Percentiles rank a stretch among this genome's conserved stretches.
Conservation (phyloP, 306 rosid species). For the Quercus glauca region DNA sequence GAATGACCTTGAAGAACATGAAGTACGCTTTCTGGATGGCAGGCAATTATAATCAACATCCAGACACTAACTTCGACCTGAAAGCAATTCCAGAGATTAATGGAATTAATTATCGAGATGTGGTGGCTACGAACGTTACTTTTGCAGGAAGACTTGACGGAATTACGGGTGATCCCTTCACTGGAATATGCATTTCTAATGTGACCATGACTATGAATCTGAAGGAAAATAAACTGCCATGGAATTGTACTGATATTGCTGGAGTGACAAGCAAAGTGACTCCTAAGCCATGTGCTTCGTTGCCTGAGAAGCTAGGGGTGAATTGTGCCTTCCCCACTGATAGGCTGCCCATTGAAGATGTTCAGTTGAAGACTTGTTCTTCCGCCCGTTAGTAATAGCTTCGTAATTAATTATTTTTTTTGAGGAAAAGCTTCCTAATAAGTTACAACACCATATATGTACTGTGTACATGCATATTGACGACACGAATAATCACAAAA, state of each 20-base stretch:
- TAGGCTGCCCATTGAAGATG: slow-evolving; percentile 49
- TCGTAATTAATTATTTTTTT: too few relatives aligned
- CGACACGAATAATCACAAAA: too few relatives aligned
- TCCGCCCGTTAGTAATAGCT: too few relatives aligned
- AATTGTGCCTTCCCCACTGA: slow-evolving; percentile 51
- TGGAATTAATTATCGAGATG: slow-evolving; percentile 48
- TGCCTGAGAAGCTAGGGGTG: slow-evolving; percentile 30
- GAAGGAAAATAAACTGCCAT: slow-evolving; percentile 33
- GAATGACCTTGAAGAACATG: slow-evolving; percentile 50
- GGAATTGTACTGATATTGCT: slow-evolving; percentile 58
- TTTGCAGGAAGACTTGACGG: slow-evolving; percentile 52
- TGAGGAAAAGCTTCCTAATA: too few relatives aligned
- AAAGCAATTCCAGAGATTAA: slow-evolving; percentile 52
- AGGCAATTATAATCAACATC: slow-evolving; percentile 54
- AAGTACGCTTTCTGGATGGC: slow-evolving; percentile 71
- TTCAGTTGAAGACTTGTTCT: slow-evolving; percentile 48
- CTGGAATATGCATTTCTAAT: slow-evolving; percentile 63
- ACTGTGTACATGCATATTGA: too few relatives aligned
- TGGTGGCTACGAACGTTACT: slow-evolving; percentile 49
- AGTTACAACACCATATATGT: too few relatives aligned
- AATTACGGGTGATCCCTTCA: slow-evolving; percentile 42
- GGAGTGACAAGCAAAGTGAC: slow-evolving; percentile 55
- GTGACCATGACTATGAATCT: slow-evolving; percentile 20
- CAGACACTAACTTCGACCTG: slow-evolving; percentile 44
- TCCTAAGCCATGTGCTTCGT: slow-evolving; percentile 51